These are phyloP conservation scores for Cadophora sp. DNA, from an alignment of 2,329 filamentous ascomycete genomes.

Conservation along the genomic window DNA sequence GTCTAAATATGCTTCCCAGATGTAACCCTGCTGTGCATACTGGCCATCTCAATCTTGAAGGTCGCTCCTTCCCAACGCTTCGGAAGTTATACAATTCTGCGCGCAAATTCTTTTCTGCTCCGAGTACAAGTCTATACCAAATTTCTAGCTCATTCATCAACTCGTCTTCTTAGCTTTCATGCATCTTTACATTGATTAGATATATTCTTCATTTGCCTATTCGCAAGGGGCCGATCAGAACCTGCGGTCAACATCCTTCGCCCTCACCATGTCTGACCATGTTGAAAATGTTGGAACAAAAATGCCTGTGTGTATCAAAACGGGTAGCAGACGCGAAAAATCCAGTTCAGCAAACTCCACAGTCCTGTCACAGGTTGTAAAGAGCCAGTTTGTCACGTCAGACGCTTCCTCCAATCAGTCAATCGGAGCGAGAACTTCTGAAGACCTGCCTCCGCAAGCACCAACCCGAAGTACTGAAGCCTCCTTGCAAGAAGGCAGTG, in stretches of 20 bases:
- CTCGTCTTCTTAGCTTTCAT: neutral
- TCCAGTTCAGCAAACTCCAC: neutral
- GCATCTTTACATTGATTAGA: neutral
- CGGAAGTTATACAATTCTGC: neutral
- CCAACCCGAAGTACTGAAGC: neutral
- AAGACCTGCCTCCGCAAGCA: neutral
- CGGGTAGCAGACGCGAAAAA: neutral
- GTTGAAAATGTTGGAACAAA: neutral
- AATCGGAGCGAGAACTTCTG: too few relatives aligned
- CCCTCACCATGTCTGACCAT: neutral
- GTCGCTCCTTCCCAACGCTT: neutral
- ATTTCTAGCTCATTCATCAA: neutral
- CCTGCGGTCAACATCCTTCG: too few relatives aligned
- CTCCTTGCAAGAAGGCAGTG: neutral
- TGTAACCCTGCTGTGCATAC: too few relatives aligned
- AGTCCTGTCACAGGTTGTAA: neutral
- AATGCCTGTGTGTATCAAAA: neutral
- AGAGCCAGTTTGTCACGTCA: neutral
- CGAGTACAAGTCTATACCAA: too few relatives aligned
- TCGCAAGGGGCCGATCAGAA: too few relatives aligned
- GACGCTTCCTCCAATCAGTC: neutral
- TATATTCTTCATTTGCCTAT: neutral
- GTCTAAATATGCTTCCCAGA: too few relatives aligned
- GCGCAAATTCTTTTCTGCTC: neutral
- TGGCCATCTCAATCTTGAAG: neutral